Base-by-base conservation (phyloP, 805 yeast genomes). In the Wickerhamomyces mucosus region DNA sequence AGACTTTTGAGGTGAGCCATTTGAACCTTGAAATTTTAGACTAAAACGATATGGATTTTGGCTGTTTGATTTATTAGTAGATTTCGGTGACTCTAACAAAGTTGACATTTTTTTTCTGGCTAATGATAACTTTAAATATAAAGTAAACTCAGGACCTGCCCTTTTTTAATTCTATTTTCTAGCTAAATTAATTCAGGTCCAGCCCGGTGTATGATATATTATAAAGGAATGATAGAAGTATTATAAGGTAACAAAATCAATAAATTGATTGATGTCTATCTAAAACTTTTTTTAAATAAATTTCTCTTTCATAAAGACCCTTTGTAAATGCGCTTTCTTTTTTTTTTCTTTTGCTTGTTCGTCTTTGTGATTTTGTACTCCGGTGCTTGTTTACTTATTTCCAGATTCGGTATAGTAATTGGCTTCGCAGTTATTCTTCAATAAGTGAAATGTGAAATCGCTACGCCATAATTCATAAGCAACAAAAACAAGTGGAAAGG, bases 341-440 rank as follows among this genome's bases (percentile, higher is more conserved):
- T 19, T 19, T 19, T n/a, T n/a, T n/a, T n/a, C n/a, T n/a, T n/a
- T n/a, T n/a, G n/a, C n/a, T n/a, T n/a, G n/a, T n/a, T n/a, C n/a
- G n/a, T n/a, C n/a, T n/a, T n/a, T n/a, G n/a, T n/a, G n/a, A n/a
- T n/a, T n/a, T n/a, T 18, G 26, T 11, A n/a, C 15, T 8, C 28
- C 15, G 18, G 16, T 6, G 6, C 28, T 18, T 45, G 43, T 45
- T 45, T 39, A 42, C 38, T 12, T 27, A 21, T 37, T 43, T n/a
- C 50, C 48, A 4, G 23, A 33, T 40, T 28, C 7, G 45, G 50
- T 30, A 42, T 22, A 18, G 36, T 38, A 35, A 43, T 45, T 31
- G 34, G 5, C 4, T 3, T 21, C 14, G 14, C 23, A 16, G 16
- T 17, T 10, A 5, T 12, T n/a, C 15, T 27, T 18, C n/a, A 18